Evolutionary conservation across 345 rosid genomes (phyloP), one percentile per base, ranked within the genome.

Genomic region (Capsella bursapastoris): DNA sequence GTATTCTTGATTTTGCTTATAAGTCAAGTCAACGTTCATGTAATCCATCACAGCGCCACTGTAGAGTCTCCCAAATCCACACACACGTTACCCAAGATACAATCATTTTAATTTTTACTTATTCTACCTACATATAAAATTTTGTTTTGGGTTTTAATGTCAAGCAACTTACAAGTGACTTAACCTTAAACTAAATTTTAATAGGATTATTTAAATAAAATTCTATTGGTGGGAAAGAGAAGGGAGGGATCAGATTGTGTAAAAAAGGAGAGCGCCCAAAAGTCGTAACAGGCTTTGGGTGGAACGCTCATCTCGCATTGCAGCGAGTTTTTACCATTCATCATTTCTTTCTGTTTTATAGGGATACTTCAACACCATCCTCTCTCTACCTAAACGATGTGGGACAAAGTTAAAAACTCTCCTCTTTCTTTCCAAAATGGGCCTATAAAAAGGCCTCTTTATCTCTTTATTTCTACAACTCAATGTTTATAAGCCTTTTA

Each of bases 251-350:
- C 72, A 67, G 62, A 67, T 67, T 10, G 28, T 38, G n/a, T 28
- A 41, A 67, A 9, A n/a, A 25, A 2, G 1, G 25, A 15, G 62
- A 68, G 72, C 40, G 72, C 52, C 51, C 35, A 53, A 8, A 25
- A 27, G 72, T 68, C 52, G 72, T 68, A 67, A 67, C 72, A 67
- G 72, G 72, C 72, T 66, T 66, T 66, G 59, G 22, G 71, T n/a
- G 18, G 71, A 53, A 53, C 72, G 51, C 72, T 53, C 72, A 53
- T 68, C 72, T n/a, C 62, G 27, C 72, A 53, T 1, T 68, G 6
- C 0, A 66, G 72, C 38, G 51, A 68, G 72, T 4, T n/a, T 53
- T 1, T 27, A 68, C 72, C 72, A 68, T 68, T 68, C 72, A 7
- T 67, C 72, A 67, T 13, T 8, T 67, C 38, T 52, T 18, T 38